A percentile compares a stretch with the other conserved stretches of the same genome.
Conservation (phyloP, 768 basidiomycete genomes). For the Amanita subjunquillea region DNA sequence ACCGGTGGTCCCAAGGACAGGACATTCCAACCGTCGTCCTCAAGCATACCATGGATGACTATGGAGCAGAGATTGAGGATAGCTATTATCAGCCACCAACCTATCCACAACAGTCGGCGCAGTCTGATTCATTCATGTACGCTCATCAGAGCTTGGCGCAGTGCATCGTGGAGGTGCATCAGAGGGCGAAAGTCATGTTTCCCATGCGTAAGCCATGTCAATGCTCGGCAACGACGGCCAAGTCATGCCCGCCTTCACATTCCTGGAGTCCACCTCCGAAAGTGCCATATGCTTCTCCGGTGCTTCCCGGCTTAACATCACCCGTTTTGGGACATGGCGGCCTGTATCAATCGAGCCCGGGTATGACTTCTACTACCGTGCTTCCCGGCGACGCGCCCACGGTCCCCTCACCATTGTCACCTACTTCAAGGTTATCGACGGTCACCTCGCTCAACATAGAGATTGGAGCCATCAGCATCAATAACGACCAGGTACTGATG, state of each 20-base stretch:
- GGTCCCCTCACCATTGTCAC: conserved; percentile 18
- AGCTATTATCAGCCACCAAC: conserved; percentile 9
- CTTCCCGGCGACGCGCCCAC: conserved; percentile 19
- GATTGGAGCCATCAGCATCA: conserved; percentile 33
- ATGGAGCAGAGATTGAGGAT: conserved; percentile 11
- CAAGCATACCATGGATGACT: conserved; percentile 24
- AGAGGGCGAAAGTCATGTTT: conserved; percentile 30
- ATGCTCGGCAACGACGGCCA: conserved; percentile 20
- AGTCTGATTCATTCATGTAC: conserved; percentile 25
- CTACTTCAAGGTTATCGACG: conserved; percentile 28
- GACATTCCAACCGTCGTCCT: conserved; percentile 33
- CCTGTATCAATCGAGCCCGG: conserved; percentile 18
- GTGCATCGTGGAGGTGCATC: conserved; percentile 37
- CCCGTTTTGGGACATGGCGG: conserved; percentile 11
- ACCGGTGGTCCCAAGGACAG: conserved; percentile 34
- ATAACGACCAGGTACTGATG: conserved; percentile 35
- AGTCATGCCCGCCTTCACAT: conserved; percentile 30
- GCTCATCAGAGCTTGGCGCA: conserved; percentile 33
- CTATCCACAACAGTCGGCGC: background rate
- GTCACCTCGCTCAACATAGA: conserved; percentile 40
- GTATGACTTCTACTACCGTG: conserved; percentile 10
- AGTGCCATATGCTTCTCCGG: conserved; percentile 20
- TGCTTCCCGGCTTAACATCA: conserved; percentile 23
- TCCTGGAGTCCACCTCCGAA: conserved; percentile 34
- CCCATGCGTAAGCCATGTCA: conserved; percentile 34